Evolutionary conservation across 2,329 filamentous ascomycete species (phyloP).

Genomic region (Colletotrichum somersetense): DNA sequence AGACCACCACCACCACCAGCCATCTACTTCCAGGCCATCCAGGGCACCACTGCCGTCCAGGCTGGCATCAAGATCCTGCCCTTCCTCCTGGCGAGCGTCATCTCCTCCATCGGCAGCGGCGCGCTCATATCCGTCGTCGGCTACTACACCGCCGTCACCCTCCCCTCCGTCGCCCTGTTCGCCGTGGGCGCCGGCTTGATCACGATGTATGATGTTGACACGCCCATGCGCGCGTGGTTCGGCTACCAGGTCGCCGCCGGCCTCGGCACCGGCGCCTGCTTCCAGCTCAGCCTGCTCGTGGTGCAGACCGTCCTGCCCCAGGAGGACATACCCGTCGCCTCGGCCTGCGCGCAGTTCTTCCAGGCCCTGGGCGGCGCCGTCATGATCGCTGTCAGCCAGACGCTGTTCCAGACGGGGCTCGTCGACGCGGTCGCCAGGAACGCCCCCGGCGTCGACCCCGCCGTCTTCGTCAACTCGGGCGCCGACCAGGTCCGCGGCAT

Average conservation of each 20-base stretch:
- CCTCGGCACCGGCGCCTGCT: constrained; percentile 63
- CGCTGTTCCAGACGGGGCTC: constrained; percentile 75
- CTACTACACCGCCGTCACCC: constrained; percentile 58
- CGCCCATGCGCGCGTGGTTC: constrained; percentile 64
- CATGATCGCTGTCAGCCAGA: constrained; percentile 74
- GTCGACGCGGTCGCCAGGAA: constrained; percentile 61
- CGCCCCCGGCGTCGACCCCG: constrained; percentile 60
- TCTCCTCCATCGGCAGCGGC: constrained; percentile 61
- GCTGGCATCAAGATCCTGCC: constrained; percentile 69
- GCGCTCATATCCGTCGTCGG: constrained; percentile 57
- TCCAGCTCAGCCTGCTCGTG: constrained; percentile 62
- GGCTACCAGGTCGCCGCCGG: constrained; percentile 70
- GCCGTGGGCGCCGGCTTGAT: constrained; percentile 66
- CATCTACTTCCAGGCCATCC: constrained; percentile 67
- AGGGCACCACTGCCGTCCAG: constrained; percentile 64
- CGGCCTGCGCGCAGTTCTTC: constrained; percentile 69
- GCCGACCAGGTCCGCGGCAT: constrained; percentile 63
- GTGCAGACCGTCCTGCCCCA: constrained; percentile 65
- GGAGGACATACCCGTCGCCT: constrained; percentile 63
- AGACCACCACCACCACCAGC: constrained; percentile 53
- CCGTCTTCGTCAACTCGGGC: constrained; percentile 65
- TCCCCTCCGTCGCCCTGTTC: constrained; percentile 56
- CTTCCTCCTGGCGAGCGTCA: constrained; percentile 63
- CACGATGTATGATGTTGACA: constrained; percentile 63
- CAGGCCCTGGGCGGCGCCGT: constrained; percentile 75